Base-by-base conservation (phyloP, 495 filamentous ascomycete species). In the Penicillium canariense region DNA sequence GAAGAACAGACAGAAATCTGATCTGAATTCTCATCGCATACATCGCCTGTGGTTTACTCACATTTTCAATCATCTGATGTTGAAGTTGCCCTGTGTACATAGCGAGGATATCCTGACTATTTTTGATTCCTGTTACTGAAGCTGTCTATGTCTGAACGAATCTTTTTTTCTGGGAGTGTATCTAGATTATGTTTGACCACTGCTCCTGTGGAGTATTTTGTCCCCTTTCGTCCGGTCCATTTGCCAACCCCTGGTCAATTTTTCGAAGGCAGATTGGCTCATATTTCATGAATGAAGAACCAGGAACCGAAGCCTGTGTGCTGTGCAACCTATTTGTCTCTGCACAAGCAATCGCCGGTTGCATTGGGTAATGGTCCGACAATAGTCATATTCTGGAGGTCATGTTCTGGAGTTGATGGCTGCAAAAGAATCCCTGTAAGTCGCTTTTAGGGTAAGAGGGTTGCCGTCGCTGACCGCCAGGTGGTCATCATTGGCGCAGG, bases 1-100 rank as follows among this genome's bases (percentile, higher is more conserved):
- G 87, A 91, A 58, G 66, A 67, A 14, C 63, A 55, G 18, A 59
- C 48, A 32, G 59, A 63, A 18, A 55, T 51, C 1, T 68, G 54
- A 55, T 6, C 20, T 38, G 42, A 12, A 3, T 20, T 43, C 20
- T 18, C 43, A 30, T 27, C 0, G 20, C n/a, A 23, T 17, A n/a
- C n/a, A 42, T 42, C 18, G 25, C 20, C 12, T 42, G 38, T 42
- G 25, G 38, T 23, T 48, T 3, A 14, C 25, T 32, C 20, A 22
- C 23, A 25, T 25, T 45, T 25, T 8, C 31, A 26, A 30, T 34
- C 12, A 15, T 32, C 8, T 4, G 32, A 6, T 3, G n/a, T 25
- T 9, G 27, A 35, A 35, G 15, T 15, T 14, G 7, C 3, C 3
- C 15, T 20, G n/a, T 48, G 30, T 23, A 48, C 20, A 48, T 48